These are phyloP conservation scores for Suhomyces canberraensis DNA, from an alignment of 805 yeast genomes.

Conservation along the genomic window DNA sequence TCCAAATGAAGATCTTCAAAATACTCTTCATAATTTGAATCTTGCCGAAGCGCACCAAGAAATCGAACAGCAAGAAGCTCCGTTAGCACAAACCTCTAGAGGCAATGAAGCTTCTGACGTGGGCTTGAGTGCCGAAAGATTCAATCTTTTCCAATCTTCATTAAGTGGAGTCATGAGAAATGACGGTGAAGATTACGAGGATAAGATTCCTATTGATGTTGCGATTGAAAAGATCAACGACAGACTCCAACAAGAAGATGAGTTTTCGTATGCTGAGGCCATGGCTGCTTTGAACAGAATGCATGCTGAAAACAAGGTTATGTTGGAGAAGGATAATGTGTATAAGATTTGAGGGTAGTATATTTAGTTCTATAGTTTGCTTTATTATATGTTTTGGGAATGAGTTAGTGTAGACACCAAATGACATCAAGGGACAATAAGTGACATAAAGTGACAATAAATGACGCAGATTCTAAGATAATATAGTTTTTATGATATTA, in stretches of 20 bases:
- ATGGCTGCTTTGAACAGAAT: constrained; percentile 29
- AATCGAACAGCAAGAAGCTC: too few relatives aligned
- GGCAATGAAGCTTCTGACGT: constrained; percentile 16
- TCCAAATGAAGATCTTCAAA: constrained; percentile 18
- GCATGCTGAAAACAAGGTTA: constrained; percentile 36
- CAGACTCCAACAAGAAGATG: constrained; percentile 38
- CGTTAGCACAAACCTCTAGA: constrained; percentile 24
- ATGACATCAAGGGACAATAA: too few relatives aligned
- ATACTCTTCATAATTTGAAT: constrained; percentile 8
- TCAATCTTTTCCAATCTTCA: constrained; percentile 22
- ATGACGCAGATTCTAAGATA: too few relatives aligned
- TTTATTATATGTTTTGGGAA: background rate
- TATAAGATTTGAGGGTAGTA: constrained; percentile 4
- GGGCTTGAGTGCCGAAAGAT: constrained; percentile 32
- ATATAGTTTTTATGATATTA: too few relatives aligned
- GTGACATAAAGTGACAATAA: too few relatives aligned
- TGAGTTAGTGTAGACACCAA: too few relatives aligned
- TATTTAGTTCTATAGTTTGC: constrained; percentile 1
- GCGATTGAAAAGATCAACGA: constrained; percentile 31
- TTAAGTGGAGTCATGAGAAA: too few relatives aligned
- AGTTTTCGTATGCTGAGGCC: constrained; percentile 29
- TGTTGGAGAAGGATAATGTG: constrained; percentile 38
- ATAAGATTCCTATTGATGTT: too few relatives aligned
- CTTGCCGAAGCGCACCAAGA: constrained; percentile 3
- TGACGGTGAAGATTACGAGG: constrained; percentile 18